These are phyloP conservation scores for Agaricus blazei DNA, from an alignment of 768 basidiomycete species.

Conservation along the genomic window DNA sequence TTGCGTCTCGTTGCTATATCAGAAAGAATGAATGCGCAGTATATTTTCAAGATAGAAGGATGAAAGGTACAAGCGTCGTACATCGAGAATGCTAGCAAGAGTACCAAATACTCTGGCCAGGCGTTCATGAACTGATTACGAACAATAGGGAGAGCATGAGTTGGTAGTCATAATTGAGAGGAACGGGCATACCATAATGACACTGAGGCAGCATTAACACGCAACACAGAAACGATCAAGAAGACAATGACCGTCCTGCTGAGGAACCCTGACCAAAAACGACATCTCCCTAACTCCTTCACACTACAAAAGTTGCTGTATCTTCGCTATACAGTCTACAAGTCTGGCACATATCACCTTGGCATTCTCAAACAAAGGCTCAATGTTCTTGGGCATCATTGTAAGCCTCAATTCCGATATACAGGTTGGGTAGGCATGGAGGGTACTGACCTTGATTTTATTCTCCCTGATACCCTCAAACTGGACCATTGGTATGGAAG, in stretches of 20 bases:
- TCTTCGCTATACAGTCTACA: conserved; percentile 65
- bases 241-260: conserved; percentile 4
- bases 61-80: no score
- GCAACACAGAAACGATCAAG: conserved; percentile 1
- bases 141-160: no score
- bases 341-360: conserved; percentile 66
- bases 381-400: conserved; percentile 86
- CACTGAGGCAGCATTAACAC: not conserved
- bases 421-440: conserved; percentile 54
- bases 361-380: conserved; percentile 76
- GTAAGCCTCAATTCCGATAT: conserved; percentile 43
- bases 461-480: conserved; percentile 16
- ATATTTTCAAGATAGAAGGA: no score
- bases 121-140: no score
- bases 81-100: no score
- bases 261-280: conserved; percentile 6
- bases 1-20: no score
- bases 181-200: no score
- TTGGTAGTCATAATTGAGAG: no score
- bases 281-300: conserved; percentile 5
- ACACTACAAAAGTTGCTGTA: conserved; percentile 41
- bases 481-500: not conserved
- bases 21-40: no score
- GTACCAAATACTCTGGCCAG: no score
- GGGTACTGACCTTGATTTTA: conserved; percentile 55